phyloP scores from a whole-genome alignment of 208 protist species.

The Acanthamoeba divionensis region DNA sequence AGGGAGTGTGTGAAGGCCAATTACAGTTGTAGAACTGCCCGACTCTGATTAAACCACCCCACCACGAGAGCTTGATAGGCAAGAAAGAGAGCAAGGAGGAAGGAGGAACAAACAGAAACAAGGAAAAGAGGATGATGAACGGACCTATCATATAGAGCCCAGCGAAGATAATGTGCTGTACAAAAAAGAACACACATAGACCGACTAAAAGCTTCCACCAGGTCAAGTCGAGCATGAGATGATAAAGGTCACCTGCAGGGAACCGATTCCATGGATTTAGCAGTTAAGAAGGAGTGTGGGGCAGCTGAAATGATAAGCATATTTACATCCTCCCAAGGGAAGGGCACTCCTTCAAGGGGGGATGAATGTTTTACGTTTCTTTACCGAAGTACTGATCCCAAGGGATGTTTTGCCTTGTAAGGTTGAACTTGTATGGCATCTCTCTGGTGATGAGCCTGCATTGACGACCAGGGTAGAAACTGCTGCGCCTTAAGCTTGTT shows the following conservation, averaged over 20 bases:
- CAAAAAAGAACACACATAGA: neutral
- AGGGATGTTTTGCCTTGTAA: neutral
- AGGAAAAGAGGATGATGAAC: neutral
- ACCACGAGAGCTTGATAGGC: too few species aligned
- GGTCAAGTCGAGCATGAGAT: slow-evolving; percentile 21
- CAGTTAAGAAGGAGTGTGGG: neutral
- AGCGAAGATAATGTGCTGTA: slow-evolving; percentile 34
- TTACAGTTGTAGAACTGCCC: too few species aligned
- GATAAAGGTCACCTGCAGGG: slow-evolving; percentile 31
- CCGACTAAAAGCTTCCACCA: slow-evolving; percentile 53
- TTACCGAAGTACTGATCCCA: neutral
- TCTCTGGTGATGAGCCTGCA: slow-evolving; percentile 31
- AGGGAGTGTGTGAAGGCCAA: too few species aligned
- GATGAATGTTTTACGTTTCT: too few species aligned
- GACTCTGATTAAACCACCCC: too few species aligned
- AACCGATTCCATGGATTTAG: neutral
- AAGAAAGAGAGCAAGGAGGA: neutral
- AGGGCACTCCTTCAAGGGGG: too few species aligned
- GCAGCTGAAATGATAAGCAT: neutral
- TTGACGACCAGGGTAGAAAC: too few species aligned
- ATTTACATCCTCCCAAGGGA: too few species aligned
- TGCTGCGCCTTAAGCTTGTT: too few species aligned
- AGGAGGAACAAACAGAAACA: neutral
- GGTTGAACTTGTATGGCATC: slow-evolving; percentile 34
- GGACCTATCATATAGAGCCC: slow-evolving; percentile 12